Evolutionary conservation across 352 stramenopile species (phyloP).

Genomic region (Phytophthora palmivora): DNA sequence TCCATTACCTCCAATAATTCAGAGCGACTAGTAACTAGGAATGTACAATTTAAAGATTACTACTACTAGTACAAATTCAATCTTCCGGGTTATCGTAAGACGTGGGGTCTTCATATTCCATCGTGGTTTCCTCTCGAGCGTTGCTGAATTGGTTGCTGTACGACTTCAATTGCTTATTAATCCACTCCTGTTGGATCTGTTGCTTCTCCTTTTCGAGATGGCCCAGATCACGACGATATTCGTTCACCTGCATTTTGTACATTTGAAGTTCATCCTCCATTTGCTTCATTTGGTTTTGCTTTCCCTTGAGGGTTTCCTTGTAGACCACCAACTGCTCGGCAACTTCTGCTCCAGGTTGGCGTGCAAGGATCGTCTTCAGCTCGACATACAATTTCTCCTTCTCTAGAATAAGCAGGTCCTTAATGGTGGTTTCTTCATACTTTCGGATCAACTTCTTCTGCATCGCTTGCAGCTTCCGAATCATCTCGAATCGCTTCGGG

Average conservation of each 20-base stretch:
- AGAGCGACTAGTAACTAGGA: conserved; percentile 1
- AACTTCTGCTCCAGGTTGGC: conserved; percentile 89
- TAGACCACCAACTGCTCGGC: conserved; percentile 89
- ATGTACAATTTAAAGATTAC: too few relatives aligned
- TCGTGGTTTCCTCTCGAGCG: not conserved
- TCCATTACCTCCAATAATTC: conserved; percentile 14
- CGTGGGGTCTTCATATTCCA: conserved; percentile 15
- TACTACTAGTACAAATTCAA: conserved; percentile 1
- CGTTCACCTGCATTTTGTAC: conserved; percentile 93
- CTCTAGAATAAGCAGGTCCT: conserved; percentile 78
- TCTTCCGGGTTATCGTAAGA: conserved; percentile 25
- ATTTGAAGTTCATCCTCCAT: conserved; percentile 93
- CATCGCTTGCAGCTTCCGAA: conserved; percentile 88
- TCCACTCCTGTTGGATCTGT: conserved; percentile 68
- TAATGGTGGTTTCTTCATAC: conserved; percentile 71
- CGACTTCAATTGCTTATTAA: conserved; percentile 48
- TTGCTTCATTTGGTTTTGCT: conserved; percentile 74
- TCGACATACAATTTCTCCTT: conserved; percentile 95
- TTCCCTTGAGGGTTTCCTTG: conserved; percentile 90
- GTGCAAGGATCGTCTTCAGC: conserved; percentile 88
- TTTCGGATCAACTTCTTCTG: conserved; percentile 89
- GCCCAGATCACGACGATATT: conserved; percentile 74
- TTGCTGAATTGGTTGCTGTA: conserved; percentile 38
- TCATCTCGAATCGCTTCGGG: conserved; percentile 89
- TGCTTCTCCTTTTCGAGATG: conserved; percentile 70